Evolutionary conservation across 805 yeast genomes (phyloP), one percentile per base, ranked within the genome.

Genomic region (Monosporozyma aquatica): DNA sequence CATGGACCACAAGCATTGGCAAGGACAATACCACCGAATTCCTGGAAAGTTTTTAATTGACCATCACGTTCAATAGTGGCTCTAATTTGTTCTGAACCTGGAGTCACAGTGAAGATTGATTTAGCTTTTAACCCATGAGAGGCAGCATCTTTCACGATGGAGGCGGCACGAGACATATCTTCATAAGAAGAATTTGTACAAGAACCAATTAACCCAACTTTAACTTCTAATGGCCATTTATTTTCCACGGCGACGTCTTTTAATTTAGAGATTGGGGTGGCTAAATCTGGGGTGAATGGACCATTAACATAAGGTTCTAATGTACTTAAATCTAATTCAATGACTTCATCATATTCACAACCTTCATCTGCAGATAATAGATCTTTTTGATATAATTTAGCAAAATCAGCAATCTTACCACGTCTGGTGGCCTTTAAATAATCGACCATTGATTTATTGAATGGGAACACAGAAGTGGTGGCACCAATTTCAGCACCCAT

Each of bases 401-500:
- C 96, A 54, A 82, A 78, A 50, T 85, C 82, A 46, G 90, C 89
- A 58, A 90, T 85, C 58, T 83, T 76, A 43, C 76, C 74, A 72
- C 97, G 84, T 55, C 78, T 80, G 46, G 97, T 90, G 44, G 94
- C 92, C 49, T 75, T 67, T 65, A 90, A 76, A 72, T 89, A 90
- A 52, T 82, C 83, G 64, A 70, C 78, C 85, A 85, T 89, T 51
- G 90, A 82, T 61, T 80, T 76, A 74, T 86, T 87, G 85, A 75
- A 87, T 65, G 97, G 97, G 94, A 89, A 89, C 47, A 85, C 86
- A 38, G 97, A 89, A 44, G 97, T 89, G 49, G 97, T 89, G 47
- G 97, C 97, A 71, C 97, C 97, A 55, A 89, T 87, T 71, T 89
- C 97, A 54, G 97, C 97, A 75, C 97, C 97, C 97, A 89, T 89